phyloP scores from a whole-genome alignment of 2,329 filamentous ascomycete species.

The Teratosphaeria destructans region DNA sequence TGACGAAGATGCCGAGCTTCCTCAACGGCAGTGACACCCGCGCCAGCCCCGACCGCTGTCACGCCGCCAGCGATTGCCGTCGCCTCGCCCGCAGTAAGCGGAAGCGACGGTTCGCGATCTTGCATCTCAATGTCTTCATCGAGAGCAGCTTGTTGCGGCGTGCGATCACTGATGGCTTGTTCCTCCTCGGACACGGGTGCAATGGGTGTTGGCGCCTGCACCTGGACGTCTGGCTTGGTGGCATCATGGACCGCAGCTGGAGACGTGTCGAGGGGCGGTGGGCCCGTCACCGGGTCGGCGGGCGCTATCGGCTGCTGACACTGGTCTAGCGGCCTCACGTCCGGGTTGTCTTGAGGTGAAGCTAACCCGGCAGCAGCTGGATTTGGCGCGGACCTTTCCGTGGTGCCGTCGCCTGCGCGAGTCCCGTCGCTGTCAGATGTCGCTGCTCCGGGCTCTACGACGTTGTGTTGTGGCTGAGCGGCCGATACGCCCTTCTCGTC shows the following conservation, averaged over 20 bases:
- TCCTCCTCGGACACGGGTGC: slow-evolving; percentile 25
- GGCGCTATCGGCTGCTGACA: slow-evolving; percentile 5
- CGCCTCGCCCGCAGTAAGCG: slow-evolving; percentile 43
- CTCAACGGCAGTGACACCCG: slow-evolving; percentile 5
- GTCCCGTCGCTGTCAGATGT: slow-evolving; percentile 10
- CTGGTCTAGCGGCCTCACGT: slow-evolving; percentile 2
- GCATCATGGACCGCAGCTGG: neutral
- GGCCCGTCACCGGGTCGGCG: slow-evolving; percentile 3
- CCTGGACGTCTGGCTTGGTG: slow-evolving; percentile 27
- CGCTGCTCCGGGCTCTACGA: neutral
- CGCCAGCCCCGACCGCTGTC: slow-evolving; percentile 1
- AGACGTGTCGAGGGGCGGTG: slow-evolving; percentile 7
- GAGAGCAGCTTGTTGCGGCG: slow-evolving; percentile 35
- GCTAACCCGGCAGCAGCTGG: slow-evolving; percentile 4
- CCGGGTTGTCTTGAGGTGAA: slow-evolving; percentile 6
- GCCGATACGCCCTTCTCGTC: slow-evolving; percentile 31
- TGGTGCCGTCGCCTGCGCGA: slow-evolving; percentile 7
- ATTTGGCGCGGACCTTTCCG: slow-evolving; percentile 10
- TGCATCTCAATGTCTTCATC: slow-evolving; percentile 55
- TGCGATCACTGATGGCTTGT: slow-evolving; percentile 38
- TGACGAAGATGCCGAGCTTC: slow-evolving; percentile 6
- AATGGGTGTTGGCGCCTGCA: slow-evolving; percentile 38
- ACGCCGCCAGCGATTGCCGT: slow-evolving; percentile 12
- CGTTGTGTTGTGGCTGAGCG: slow-evolving; percentile 2
- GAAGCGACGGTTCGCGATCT: slow-evolving; percentile 41